Conservation (phyloP, 371 early-diverging fungal genomes). For the Sporodiniella umbellata region DNA sequence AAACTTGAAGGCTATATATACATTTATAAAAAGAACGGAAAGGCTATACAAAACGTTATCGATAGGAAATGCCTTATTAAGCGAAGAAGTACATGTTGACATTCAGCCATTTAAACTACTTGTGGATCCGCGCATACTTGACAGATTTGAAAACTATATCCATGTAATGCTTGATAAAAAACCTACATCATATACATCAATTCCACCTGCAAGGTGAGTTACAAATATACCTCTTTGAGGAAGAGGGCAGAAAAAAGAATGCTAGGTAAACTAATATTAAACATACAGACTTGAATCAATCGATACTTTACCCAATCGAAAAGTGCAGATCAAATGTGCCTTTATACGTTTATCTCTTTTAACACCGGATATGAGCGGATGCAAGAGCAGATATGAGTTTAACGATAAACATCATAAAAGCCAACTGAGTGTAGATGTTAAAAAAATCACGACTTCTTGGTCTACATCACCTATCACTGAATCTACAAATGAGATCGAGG, state of each 20-base stretch:
- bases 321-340: conserved; percentile 23
- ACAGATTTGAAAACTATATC: conserved; percentile 48
- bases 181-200: background rate
- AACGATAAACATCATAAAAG: conserved; percentile 31
- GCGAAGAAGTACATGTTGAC: conserved; percentile 45
- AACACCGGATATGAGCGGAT: conserved; percentile 47
- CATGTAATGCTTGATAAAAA: conserved; percentile 22
- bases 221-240: conserved; percentile 10
- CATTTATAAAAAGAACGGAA: background rate
- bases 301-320: conserved; percentile 9
- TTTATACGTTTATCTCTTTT: conserved; percentile 41
- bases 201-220: background rate
- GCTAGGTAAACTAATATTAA: conserved; percentile 14
- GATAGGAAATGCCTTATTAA: conserved; percentile 9
- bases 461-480: conserved; percentile 4
- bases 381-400: conserved; percentile 29
- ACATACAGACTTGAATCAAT: conserved; percentile 6
- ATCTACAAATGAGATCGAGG: background rate
- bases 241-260: no score
- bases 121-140: conserved; percentile 45
- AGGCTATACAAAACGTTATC: background rate
- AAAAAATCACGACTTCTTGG: conserved; percentile 19
- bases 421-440: conserved; percentile 38
- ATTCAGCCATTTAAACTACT: conserved; percentile 49
- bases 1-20: no score